A percentile compares a stretch with the other conserved stretches of the same genome.
phyloP scores from a whole-genome alignment of 2,329 filamentous ascomycete species.

The Blumeriella jaapii region DNA sequence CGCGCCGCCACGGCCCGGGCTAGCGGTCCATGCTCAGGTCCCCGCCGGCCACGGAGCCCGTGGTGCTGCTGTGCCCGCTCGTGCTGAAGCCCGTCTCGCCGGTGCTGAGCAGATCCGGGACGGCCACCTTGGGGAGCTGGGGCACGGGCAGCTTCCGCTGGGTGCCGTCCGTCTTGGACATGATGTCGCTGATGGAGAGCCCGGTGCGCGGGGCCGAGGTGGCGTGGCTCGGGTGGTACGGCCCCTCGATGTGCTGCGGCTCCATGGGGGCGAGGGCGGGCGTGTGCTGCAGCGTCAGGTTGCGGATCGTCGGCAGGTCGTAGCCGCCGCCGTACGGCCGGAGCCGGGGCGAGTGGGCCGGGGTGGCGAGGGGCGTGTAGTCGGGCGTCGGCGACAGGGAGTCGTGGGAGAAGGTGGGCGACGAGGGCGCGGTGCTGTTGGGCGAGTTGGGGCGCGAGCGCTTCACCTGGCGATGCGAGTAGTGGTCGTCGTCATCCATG shows the following conservation, averaged over 20 bases:
- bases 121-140: slow-evolving; percentile 78
- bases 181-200: slow-evolving; percentile 82
- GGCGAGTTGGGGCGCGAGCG: slow-evolving; percentile 87
- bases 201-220: slow-evolving; percentile 41
- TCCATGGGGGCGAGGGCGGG: slow-evolving; percentile 63
- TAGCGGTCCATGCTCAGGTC: slow-evolving; percentile 51
- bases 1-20: slow-evolving; percentile 3
- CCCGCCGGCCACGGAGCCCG: slow-evolving; percentile 64
- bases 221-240: slow-evolving; percentile 30
- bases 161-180: slow-evolving; percentile 75
- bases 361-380: slow-evolving; percentile 95
- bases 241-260: slow-evolving; percentile 27
- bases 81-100: slow-evolving; percentile 45
- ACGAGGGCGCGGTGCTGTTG: slow-evolving; percentile 89
- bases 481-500: slow-evolving; percentile 70
- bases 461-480: slow-evolving; percentile 64
- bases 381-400: slow-evolving; percentile 92
- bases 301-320: slow-evolving; percentile 78
- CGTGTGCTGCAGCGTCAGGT: slow-evolving; percentile 52
- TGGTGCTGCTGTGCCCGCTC: slow-evolving; percentile 67
- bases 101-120: slow-evolving; percentile 70
- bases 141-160: slow-evolving; percentile 87
- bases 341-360: slow-evolving; percentile 86
- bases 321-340: slow-evolving; percentile 59
- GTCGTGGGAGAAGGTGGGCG: slow-evolving; percentile 91